Conservation (phyloP, 495 filamentous ascomycete genomes). For the Aspergillus heteromorphus region DNA sequence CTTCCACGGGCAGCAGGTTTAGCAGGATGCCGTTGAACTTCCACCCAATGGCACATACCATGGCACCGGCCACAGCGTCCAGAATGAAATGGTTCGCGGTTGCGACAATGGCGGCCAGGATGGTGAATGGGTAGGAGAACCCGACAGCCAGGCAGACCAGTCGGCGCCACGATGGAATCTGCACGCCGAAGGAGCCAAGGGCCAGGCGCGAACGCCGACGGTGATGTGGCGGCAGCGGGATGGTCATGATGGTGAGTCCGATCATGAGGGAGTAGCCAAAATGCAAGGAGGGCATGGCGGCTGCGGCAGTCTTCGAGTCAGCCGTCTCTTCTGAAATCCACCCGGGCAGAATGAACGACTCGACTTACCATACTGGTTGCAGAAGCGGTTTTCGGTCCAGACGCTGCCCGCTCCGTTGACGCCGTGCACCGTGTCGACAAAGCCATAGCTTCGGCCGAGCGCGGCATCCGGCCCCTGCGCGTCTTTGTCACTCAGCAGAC, state of each 20-base stretch:
- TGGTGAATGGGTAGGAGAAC: constrained; percentile 57
- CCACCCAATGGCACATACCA: constrained; percentile 55
- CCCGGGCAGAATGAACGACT: not conserved
- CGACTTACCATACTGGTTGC: constrained; percentile 54
- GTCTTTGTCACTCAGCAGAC: constrained; percentile 54
- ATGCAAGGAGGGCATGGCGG: constrained; percentile 76
- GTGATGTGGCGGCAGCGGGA: constrained; percentile 40
- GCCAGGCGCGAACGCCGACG: constrained; percentile 21
- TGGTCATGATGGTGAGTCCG: constrained; percentile 58
- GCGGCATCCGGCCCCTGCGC: constrained; percentile 38
- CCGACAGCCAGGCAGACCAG: constrained; percentile 47
- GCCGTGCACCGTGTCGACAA: constrained; percentile 71
- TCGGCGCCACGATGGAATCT: constrained; percentile 38
- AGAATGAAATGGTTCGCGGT: constrained; percentile 72
- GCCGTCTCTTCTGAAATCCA: not conserved
- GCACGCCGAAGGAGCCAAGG: constrained; percentile 18
- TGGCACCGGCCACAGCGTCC: constrained; percentile 62
- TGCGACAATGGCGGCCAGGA: constrained; percentile 63
- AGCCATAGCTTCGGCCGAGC: constrained; percentile 55
- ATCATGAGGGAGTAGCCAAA: constrained; percentile 77
- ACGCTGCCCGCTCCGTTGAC: constrained; percentile 56
- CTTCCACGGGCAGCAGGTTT: constrained; percentile 57
- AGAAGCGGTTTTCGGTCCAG: constrained; percentile 70
- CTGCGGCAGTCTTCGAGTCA: constrained; percentile 25
- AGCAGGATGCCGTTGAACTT: constrained; percentile 52